Evolutionary conservation across 495 filamentous ascomycete species (phyloP).

Genomic region (Lasiosphaeria ovina): DNA sequence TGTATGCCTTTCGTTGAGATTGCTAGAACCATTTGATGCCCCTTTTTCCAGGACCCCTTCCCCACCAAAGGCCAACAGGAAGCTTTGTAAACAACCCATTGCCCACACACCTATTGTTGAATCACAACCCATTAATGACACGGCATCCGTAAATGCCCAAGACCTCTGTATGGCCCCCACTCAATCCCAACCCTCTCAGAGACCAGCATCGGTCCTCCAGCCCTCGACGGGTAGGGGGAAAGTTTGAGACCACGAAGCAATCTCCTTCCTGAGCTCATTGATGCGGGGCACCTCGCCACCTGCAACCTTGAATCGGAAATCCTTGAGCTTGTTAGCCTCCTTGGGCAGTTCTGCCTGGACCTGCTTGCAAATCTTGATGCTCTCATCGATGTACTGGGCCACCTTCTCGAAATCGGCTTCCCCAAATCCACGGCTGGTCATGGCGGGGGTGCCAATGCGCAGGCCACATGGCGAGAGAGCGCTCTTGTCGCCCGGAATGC

Average conservation of each 20-base stretch:
- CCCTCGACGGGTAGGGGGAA: conserved; percentile 90
- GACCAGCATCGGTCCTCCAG: conserved; percentile 52
- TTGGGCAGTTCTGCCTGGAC: conserved; percentile 84
- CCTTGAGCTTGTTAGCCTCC: conserved; percentile 98
- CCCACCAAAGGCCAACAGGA: conserved; percentile 16
- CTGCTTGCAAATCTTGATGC: conserved; percentile 78
- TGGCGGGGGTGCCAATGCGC: conserved; percentile 93
- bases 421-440: conserved; percentile 92
- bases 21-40: conserved; percentile 2
- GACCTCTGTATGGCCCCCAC: neutral
- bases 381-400: conserved; percentile 80
- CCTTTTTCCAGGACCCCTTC: neutral
- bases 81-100: conserved; percentile 22
- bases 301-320: conserved; percentile 92
- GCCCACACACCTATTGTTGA: conserved; percentile 25
- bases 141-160: no score
- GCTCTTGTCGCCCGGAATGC: conserved; percentile 95
- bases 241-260: conserved; percentile 78
- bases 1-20: conserved; percentile 30
- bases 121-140: neutral
- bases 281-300: conserved; percentile 75
- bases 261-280: conserved; percentile 80
- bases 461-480: conserved; percentile 93
- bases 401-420: conserved; percentile 92
- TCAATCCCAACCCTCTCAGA: conserved; percentile 30